Base-by-base conservation (phyloP, 768 basidiomycete species). In the Mycena belliarum region DNA sequence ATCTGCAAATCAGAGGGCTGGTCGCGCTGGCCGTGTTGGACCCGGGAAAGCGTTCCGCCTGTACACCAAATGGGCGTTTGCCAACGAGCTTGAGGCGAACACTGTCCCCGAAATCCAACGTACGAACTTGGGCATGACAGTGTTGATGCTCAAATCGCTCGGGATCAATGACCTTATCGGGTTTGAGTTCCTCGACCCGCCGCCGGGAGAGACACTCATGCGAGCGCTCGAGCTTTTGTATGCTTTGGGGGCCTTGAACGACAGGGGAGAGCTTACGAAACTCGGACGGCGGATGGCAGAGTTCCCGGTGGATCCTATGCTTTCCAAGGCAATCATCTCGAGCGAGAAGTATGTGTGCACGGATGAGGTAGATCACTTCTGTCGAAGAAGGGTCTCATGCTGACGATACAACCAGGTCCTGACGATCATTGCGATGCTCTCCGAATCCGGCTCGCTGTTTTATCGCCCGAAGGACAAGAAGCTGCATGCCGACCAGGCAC, bases 381-480 rank as follows among this genome's bases (percentile, higher is more conserved):
- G 7, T 23, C 3, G n/a, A 14, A 23, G 16, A 3, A 3, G 42
- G 35, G 33, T 46, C 4, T 6, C 49, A 28, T 37, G 28, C 38
- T 37, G 4, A 52, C 55, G 3, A 33, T 38, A 3, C 41, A 16
- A 29, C 5, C 12, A 95, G 93, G 86, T 98, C 26, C 79, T 99
- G 51, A 97, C 97, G 1, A 98, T 98, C 65, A 95, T 98, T 55
- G 84, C 95, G 1, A 98, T 98, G 96, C 80, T 99, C 14, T 93
- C 91, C 23, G 97, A 98, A 72, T 97, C 95, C 0, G 86, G 88
- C 0, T 97, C 96, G 3, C 79, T 99, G 28, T 94, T 98, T 71
- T 99, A 95, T 70, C 85, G 97, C 33, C 97, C 97, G 2, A 99
- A 98, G 75, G 96, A 98, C 78, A 99, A 98, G 79, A 95, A 94